Conservation (phyloP, 441 rosid species). For the Lepidium campestre region DNA sequence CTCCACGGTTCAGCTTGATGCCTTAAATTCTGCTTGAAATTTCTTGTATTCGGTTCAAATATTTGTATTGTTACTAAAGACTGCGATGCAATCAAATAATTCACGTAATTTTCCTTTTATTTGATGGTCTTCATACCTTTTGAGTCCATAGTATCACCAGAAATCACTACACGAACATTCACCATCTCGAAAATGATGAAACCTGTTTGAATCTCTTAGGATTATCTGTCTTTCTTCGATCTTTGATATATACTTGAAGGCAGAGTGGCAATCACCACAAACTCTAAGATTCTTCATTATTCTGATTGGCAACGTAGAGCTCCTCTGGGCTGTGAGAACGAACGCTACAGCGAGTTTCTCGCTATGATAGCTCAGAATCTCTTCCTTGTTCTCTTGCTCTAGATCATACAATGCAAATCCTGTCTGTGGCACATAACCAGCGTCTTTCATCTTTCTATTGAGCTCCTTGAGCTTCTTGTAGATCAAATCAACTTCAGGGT, state of each 20-base stretch:
- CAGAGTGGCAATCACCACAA: conserved; percentile 80
- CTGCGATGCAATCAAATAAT: neutral
- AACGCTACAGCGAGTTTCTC: conserved; percentile 85
- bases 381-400: conserved; percentile 79
- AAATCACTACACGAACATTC: conserved; percentile 73
- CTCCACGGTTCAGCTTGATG: conserved; percentile 8
- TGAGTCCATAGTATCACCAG: conserved; percentile 42
- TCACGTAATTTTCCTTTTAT: neutral
- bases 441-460: conserved; percentile 58
- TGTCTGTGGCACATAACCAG: conserved; percentile 72
- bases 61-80: neutral
- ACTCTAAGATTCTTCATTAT: conserved; percentile 86
- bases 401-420: conserved; percentile 70
- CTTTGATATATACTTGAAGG: conserved; percentile 74
- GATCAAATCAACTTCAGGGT: conserved; percentile 54
- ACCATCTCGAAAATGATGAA: conserved; percentile 84
- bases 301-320: conserved; percentile 61
- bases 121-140: neutral
- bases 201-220: conserved; percentile 73
- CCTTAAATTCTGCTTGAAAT: neutral
- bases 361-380: conserved; percentile 69
- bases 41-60: neutral
- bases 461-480: conserved; percentile 70
- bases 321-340: conserved; percentile 46
- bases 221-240: conserved; percentile 55